Evolutionary conservation across 129 eudicot species (phyloP).

Genomic region (Lactuca sativa): DNA sequence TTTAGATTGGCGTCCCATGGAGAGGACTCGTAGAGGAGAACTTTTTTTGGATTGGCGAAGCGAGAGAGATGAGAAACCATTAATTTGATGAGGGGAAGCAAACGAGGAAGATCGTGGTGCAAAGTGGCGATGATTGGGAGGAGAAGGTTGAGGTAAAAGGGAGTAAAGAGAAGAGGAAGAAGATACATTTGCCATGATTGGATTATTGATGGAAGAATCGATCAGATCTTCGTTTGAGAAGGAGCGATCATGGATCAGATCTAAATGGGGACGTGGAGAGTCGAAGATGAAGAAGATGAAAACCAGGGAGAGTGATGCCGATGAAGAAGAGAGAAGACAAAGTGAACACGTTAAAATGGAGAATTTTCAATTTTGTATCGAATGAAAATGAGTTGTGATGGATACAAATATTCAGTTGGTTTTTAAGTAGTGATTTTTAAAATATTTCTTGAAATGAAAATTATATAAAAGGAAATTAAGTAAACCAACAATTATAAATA

Average conservation of each 20-base stretch:
- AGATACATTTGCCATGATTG: conserved; percentile 24
- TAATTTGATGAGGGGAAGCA: conserved; percentile 8
- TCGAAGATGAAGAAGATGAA: background rate
- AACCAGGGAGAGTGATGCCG: conserved; percentile 7
- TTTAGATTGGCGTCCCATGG: conserved; percentile 33
- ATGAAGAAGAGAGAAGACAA: conserved; percentile 6
- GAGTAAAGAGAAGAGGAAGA: conserved; percentile 25
- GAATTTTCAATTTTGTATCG: background rate
- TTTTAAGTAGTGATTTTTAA: too few species aligned
- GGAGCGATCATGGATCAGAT: conserved; percentile 1
- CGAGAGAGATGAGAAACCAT: conserved; percentile 14
- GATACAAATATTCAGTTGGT: background rate
- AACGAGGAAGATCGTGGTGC: conserved; percentile 19
- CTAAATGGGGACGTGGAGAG: conserved; percentile 27
- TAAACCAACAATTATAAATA: too few species aligned
- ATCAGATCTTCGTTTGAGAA: background rate
- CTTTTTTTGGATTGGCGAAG: conserved; percentile 6
- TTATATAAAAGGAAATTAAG: too few species aligned
- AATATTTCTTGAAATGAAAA: too few species aligned
- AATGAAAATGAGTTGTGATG: background rate
- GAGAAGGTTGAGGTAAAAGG: background rate
- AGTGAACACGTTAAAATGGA: background rate
- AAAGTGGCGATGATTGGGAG: background rate
- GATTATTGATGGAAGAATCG: background rate
- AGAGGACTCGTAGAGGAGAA: conserved; percentile 20